Base-by-base conservation (phyloP, 352 stramenopile species). In the Pythium sp. region DNA sequence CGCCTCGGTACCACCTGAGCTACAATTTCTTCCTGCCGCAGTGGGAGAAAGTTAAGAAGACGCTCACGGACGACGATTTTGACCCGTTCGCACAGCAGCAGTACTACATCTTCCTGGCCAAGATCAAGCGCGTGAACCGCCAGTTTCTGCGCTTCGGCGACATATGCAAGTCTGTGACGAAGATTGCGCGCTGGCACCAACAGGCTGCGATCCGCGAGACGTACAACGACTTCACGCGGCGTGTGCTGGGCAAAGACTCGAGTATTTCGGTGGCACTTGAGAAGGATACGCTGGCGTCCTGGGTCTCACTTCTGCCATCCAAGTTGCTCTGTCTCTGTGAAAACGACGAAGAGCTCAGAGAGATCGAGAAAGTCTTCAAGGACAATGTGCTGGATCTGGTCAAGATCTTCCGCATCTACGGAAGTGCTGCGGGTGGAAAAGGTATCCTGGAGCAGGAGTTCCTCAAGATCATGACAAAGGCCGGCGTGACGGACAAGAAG, bases 381-480 rank as follows among this genome's bases (percentile, higher is more conserved):
- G 81, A 91, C 18, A 89, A 92, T 28, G 81, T 92, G 0, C 70
- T 94, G 15, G 82, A 91, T 22, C 69, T 94, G n/a, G 81, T 91
- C 68, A 90, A 92, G 62, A 90, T 94, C 12, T 94, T 92, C 69
- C 71, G 82, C 8, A 84, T 91, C 43, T 91, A 91, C 51, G 82
- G 84, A 46, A 90, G 81, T 43, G 83, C 77, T 1, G 78, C 77
- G 0, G 82, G 84, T 18, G 84, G 86, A 0, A 91, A 90, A 59
- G 80, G 79, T 5, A 90, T 94, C 62, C 58, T 90, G 8, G 86
- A 94, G 63, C 86, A 94, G 38, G 84, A 94, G 26, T 94, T 94
- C 58, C 79, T 92, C 34, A 92, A 94, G 67, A 74, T 94, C 26
- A 92, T 94, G 81, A 91, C 84, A 0, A 85, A 90, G 55, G 80